These are phyloP conservation scores for Dactylellina drechsleri DNA, from an alignment of 2,329 filamentous ascomycete species.

Conservation along the genomic window DNA sequence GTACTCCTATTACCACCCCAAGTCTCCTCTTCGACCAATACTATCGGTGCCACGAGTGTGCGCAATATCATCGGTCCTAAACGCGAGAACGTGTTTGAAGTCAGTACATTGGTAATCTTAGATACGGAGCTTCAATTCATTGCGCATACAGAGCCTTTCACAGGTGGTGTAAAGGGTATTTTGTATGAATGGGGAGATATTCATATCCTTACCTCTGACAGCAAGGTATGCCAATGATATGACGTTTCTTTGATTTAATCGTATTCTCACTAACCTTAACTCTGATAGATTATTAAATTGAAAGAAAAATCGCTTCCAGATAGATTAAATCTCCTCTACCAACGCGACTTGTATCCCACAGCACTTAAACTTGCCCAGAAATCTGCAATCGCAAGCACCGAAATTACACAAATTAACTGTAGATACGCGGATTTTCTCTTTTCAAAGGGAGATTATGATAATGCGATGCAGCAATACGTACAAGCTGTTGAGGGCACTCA, in stretches of 20 bases:
- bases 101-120: conserved; percentile 88
- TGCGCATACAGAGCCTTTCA: conserved; percentile 85
- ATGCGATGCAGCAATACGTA: conserved; percentile 98
- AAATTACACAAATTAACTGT: conserved; percentile 91
- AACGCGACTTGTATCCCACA: conserved; percentile 88
- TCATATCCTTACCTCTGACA: conserved; percentile 88
- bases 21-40: conserved; percentile 62
- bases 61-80: conserved; percentile 34
- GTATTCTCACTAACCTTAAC: not conserved
- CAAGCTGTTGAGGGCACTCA: conserved; percentile 72
- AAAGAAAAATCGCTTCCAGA: conserved; percentile 91
- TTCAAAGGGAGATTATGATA: conserved; percentile 94
- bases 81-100: conserved; percentile 80
- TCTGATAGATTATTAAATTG: conserved; percentile 68
- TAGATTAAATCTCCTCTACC: conserved; percentile 90
- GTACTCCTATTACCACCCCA: conserved; percentile 82
- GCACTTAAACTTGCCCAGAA: conserved; percentile 95
- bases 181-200: conserved; percentile 92
- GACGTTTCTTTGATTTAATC: not conserved
- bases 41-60: conserved; percentile 6
- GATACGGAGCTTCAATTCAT: conserved; percentile 91
- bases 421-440: conserved; percentile 95
- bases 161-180: conserved; percentile 80
- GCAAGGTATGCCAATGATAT: conserved; percentile 72
- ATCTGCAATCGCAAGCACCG: conserved; percentile 76